phyloP scores from a whole-genome alignment of 129 eudicot species.

The Flaveria brownii region DNA sequence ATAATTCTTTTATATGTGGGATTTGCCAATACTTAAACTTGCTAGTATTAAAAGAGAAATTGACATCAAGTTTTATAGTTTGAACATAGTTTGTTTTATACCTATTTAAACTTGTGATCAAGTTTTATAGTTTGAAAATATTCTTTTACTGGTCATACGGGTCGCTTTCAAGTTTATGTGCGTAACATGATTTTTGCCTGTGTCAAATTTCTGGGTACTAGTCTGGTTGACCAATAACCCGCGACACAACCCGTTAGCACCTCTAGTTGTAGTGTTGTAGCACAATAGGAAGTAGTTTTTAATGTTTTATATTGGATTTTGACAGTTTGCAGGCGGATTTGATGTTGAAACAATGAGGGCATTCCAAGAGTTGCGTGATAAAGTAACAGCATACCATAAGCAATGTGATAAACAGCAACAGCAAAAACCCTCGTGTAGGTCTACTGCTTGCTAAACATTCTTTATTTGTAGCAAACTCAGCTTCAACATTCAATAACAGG shows the following conservation, averaged over 20 bases:
- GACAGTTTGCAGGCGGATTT: slow-evolving; percentile 96
- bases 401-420: slow-evolving; percentile 70
- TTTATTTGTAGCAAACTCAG: slow-evolving; percentile 81
- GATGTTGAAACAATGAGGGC: slow-evolving; percentile 94
- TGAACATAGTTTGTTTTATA: background rate
- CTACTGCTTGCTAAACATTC: slow-evolving; percentile 51
- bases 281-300: background rate
- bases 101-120: too few relatives aligned
- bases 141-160: too few relatives aligned
- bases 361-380: slow-evolving; percentile 82
- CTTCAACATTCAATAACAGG: slow-evolving; percentile 51
- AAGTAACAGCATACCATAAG: slow-evolving; percentile 63
- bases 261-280: background rate
- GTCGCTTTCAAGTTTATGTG: too few relatives aligned
- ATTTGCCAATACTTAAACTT: background rate
- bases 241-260: background rate
- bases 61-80: background rate
- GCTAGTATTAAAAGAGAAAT: background rate
- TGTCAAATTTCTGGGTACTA: too few relatives aligned
- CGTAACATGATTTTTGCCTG: too few relatives aligned
- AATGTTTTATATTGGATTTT: background rate
- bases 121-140: too few relatives aligned
- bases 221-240: too few relatives aligned
- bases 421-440: slow-evolving; percentile 49
- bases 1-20: background rate